Conservation (phyloP, 2,329 filamentous ascomycete species). For the Biscogniauxia sp. region DNA sequence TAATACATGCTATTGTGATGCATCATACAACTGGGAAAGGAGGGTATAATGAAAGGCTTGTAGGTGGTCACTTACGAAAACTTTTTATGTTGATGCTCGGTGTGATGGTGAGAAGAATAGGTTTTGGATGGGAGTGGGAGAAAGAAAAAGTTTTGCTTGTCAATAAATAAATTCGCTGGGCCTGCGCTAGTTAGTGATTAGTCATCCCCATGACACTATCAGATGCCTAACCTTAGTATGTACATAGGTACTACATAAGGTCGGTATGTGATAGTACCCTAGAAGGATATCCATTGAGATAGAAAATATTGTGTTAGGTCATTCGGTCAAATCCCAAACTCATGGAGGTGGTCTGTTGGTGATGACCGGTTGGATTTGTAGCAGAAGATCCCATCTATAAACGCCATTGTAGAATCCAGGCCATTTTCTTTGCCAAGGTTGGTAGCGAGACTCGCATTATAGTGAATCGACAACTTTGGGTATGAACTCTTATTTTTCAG, state of each 20-base stretch:
- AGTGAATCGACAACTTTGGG: conserved; percentile 12
- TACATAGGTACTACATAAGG: too few relatives aligned
- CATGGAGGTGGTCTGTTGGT: not conserved
- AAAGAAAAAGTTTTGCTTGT: conserved; percentile 1
- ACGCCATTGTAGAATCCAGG: not conserved
- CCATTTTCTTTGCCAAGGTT: not conserved
- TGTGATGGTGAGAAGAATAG: conserved; percentile 1
- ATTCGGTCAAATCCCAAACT: not conserved
- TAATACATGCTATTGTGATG: conserved; percentile 56
- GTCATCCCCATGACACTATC: not conserved
- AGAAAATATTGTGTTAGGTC: not conserved
- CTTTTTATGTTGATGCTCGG: not conserved
- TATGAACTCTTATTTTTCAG: conserved; percentile 24
- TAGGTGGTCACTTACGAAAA: conserved; percentile 16
- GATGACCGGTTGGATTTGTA: not conserved
- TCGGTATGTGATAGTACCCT: too few relatives aligned
- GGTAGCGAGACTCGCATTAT: conserved; percentile 1
- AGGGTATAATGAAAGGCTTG: conserved; percentile 2
- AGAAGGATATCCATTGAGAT: too few relatives aligned
- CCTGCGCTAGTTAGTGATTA: not conserved
- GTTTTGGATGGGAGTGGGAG: conserved; percentile 1
- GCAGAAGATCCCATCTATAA: not conserved
- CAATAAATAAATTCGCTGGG: not conserved
- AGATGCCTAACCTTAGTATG: too few relatives aligned
- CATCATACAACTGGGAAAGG: conserved; percentile 46